phyloP scores from a whole-genome alignment of 1,284 basidiomycete genomes.

The Apiotrichum sp. region DNA sequence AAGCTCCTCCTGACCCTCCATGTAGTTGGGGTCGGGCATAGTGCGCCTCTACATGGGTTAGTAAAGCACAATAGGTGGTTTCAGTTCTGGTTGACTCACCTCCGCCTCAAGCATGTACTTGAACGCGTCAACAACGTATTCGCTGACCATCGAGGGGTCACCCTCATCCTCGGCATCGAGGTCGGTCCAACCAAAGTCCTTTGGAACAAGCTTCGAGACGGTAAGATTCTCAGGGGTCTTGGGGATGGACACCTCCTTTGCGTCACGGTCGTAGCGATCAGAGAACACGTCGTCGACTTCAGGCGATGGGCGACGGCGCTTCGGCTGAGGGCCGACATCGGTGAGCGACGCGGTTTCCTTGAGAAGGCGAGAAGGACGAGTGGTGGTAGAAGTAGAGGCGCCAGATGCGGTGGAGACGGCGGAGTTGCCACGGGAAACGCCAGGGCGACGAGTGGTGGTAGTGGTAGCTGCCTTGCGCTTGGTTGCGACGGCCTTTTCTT shows the following conservation, averaged over 20 bases:
- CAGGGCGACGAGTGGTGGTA: slow-evolving; percentile 9
- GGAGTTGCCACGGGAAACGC: slow-evolving; percentile 2
- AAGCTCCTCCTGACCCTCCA: slow-evolving; percentile 82
- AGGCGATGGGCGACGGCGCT: slow-evolving; percentile 35
- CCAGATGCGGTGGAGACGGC: slow-evolving; percentile 8
- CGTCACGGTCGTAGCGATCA: slow-evolving; percentile 34
- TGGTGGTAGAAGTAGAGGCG: slow-evolving; percentile 7
- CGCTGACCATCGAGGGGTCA: slow-evolving; percentile 93
- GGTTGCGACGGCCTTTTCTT: slow-evolving; percentile 23
- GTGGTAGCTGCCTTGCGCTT: slow-evolving; percentile 27
- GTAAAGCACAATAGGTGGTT: slow-evolving; percentile 42
- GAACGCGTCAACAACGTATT: slow-evolving; percentile 94
- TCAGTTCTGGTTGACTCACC: slow-evolving; percentile 49
- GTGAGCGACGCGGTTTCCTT: slow-evolving; percentile 19
- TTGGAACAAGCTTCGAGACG: slow-evolving; percentile 29
- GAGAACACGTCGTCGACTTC: slow-evolving; percentile 30
- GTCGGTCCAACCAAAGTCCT: slow-evolving; percentile 65
- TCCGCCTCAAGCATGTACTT: slow-evolving; percentile 74
- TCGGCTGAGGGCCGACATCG: slow-evolving; percentile 28
- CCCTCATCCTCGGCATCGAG: slow-evolving; percentile 89
- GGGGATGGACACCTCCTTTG: slow-evolving; percentile 23
- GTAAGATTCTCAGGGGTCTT: neutral
- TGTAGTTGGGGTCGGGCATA: slow-evolving; percentile 82
- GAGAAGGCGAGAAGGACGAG: slow-evolving; percentile 6
- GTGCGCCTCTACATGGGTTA: slow-evolving; percentile 57